Evolutionary conservation across 1,139 yeast genomes (phyloP), one percentile per base, ranked within the genome.

Genomic region (Diutina neorugosa): DNA sequence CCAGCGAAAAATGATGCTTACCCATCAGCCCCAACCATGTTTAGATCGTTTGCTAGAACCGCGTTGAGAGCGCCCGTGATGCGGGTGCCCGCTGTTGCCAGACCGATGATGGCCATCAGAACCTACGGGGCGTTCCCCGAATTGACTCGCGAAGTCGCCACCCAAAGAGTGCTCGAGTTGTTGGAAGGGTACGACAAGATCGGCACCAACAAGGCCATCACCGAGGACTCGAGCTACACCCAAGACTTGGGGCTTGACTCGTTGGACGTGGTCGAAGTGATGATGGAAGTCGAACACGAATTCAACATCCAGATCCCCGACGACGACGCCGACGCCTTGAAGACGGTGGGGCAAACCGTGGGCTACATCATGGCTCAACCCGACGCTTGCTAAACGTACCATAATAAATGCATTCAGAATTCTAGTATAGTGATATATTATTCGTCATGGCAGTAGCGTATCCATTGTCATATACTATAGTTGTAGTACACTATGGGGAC

Each of bases 221-320:
- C 78, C 21, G 80, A 81, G 54, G 70, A 71, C 18, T 78, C 94
- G 8, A 74, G 82, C 43, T 86, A 84, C 66, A 71, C 81, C 50
- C 82, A 79, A 59, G 96, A 89, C 65, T 77, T 89, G 60, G 95
- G 95, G 2, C 77, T 88, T 61, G 96, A 89, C 70, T 84, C 93
- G 37, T 79, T 89, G 64, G 96, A 89, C 64, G 84, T 86, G 42
- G 96, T 87, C 51, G 96, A 89, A 67, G 91, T 88, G 47, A 80
- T 89, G 47, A 88, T 89, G 89, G 95, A 88, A 62, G 80, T 89
- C 57, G 96, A 89, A 70, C 85, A 82, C 61, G 96, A 88, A 64
- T 82, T 83, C 67, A 80, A 82, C 61, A 78, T 80, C 63, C 86
- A 83, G 65, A 87, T 89, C 66, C 94, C 96, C 51, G 96, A 89